Evolutionary conservation across 139 green algal species (phyloP).

Genomic region (Chlorella sp.): DNA sequence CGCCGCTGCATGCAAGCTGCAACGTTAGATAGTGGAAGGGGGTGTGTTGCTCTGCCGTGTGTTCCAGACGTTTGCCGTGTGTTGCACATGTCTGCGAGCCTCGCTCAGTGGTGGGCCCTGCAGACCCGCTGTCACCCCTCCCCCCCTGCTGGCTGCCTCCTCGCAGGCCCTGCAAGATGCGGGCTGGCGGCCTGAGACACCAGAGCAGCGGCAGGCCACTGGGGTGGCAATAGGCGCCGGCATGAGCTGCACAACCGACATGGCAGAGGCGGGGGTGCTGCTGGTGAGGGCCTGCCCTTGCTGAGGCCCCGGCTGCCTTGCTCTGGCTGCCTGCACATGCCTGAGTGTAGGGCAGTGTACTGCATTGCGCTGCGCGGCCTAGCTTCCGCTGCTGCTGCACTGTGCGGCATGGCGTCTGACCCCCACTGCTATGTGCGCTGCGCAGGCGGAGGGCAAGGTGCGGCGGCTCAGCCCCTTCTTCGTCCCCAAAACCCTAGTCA

Average conservation of each 20-base stretch:
- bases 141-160: too few species aligned
- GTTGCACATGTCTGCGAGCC: background rate
- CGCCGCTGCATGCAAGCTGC: too few species aligned
- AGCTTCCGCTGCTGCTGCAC: too few species aligned
- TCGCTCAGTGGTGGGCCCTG: background rate
- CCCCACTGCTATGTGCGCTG: background rate
- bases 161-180: slow-evolving; percentile 65
- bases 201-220: slow-evolving; percentile 46
- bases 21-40: too few species aligned
- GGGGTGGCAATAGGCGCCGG: slow-evolving; percentile 89
- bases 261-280: slow-evolving; percentile 73
- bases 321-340: background rate
- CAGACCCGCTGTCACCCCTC: too few species aligned
- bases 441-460: slow-evolving; percentile 47
- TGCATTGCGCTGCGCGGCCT: background rate
- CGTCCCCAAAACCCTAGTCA: slow-evolving; percentile 89
- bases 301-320: background rate
- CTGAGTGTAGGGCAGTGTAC: background rate
- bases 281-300: slow-evolving; percentile 37
- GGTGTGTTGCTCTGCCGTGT: too few species aligned
- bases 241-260: slow-evolving; percentile 86
- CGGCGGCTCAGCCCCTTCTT: slow-evolving; percentile 90
- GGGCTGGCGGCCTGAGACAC: slow-evolving; percentile 43
- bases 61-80: background rate
- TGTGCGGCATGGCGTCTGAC: too few species aligned